Conservation (phyloP, 2,329 filamentous ascomycete species). For the Diplodia scrobiculata region DNA sequence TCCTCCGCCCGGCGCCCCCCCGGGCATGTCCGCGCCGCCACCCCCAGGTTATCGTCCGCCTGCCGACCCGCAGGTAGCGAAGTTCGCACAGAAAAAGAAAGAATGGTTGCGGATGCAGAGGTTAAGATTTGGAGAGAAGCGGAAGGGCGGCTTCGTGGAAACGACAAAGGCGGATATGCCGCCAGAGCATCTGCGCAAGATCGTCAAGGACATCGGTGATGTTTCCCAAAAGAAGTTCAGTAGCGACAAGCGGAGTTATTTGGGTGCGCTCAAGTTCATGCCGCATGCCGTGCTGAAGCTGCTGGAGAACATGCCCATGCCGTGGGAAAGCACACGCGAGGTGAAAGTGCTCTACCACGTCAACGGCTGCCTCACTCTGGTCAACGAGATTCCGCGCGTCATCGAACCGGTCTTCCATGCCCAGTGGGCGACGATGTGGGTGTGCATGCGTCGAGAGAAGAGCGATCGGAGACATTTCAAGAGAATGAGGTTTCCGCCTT, state of each 20-base stretch:
- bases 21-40: conserved; percentile 63
- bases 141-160: conserved; percentile 93
- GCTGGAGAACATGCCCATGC: conserved; percentile 99
- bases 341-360: conserved; percentile 99
- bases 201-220: conserved; percentile 97
- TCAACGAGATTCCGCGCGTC: conserved; percentile 94
- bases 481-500: conserved; percentile 97
- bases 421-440: conserved; percentile 99
- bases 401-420: conserved; percentile 98
- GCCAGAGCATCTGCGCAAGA: conserved; percentile 95
- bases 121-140: conserved; percentile 93
- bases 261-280: conserved; percentile 98
- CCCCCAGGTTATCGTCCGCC: conserved; percentile 83
- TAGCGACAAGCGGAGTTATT: conserved; percentile 95
- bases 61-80: conserved; percentile 80
- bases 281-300: conserved; percentile 96
- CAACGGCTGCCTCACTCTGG: conserved; percentile 92
- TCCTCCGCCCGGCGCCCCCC: conserved; percentile 54
- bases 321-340: conserved; percentile 93
- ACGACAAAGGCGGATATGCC: conserved; percentile 99
- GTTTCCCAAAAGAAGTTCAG: conserved; percentile 99
- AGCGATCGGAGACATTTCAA: conserved; percentile 95
- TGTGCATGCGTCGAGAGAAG: conserved; percentile 97
- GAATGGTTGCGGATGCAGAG: conserved; percentile 94
- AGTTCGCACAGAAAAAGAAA: conserved; percentile 98